These are phyloP conservation scores for Magnaporthiopsis rhizophila DNA, from an alignment of 2,329 filamentous ascomycete genomes.

Conservation along the genomic window DNA sequence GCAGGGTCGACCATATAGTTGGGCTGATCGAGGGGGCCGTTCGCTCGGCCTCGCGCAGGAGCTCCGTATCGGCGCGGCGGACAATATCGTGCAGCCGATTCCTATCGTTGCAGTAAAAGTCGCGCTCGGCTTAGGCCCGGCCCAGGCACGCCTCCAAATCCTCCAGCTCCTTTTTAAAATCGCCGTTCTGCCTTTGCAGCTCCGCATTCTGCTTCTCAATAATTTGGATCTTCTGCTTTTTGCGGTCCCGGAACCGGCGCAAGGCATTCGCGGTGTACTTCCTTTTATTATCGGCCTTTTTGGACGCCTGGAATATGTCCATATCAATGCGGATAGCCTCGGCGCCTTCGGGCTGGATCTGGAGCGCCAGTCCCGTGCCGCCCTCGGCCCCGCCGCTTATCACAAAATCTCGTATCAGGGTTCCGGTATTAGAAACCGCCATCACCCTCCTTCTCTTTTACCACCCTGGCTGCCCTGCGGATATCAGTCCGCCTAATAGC, in stretches of 20 bases:
- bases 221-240: slow-evolving; percentile 52
- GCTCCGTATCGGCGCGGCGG: slow-evolving; percentile 47
- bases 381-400: background rate
- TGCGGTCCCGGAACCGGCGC: slow-evolving; percentile 69
- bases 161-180: slow-evolving; percentile 38
- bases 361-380: slow-evolving; percentile 12
- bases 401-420: slow-evolving; percentile 4
- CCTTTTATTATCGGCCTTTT: slow-evolving; percentile 76
- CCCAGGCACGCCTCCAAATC: slow-evolving; percentile 35
- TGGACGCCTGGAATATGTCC: slow-evolving; percentile 74
- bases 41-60: slow-evolving; percentile 42
- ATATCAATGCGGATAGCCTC: slow-evolving; percentile 54
- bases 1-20: slow-evolving; percentile 3
- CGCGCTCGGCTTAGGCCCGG: slow-evolving; percentile 39
- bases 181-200: slow-evolving; percentile 59
- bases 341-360: slow-evolving; percentile 27
- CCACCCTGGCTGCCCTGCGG: background rate
- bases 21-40: slow-evolving; percentile 37
- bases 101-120: slow-evolving; percentile 67
- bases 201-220: slow-evolving; percentile 65
- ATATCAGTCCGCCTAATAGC: background rate
- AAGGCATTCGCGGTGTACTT: slow-evolving; percentile 80
- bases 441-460: background rate
- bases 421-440: background rate
- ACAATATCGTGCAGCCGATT: slow-evolving; percentile 63